Conservation (phyloP, 1,284 basidiomycete genomes). For the Albatrellus sp. region DNA sequence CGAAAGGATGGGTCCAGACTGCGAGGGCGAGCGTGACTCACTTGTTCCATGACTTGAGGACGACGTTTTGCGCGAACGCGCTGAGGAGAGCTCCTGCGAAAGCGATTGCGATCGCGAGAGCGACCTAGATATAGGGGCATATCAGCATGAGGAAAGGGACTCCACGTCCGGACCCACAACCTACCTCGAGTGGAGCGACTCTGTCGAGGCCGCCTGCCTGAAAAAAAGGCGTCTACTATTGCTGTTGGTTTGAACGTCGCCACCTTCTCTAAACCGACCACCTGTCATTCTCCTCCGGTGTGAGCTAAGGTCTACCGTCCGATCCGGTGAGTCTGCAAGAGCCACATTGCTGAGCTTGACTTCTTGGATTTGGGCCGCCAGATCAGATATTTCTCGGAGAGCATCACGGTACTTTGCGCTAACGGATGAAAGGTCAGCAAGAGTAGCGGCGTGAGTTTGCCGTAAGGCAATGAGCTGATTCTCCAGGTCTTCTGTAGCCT, state of each 20-base stretch:
- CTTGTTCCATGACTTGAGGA: constrained; percentile 59
- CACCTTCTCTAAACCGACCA: constrained; percentile 32
- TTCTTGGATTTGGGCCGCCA: constrained; percentile 76
- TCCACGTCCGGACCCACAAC: constrained; percentile 5
- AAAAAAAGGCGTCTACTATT: constrained; percentile 64
- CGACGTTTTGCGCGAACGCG: constrained; percentile 72
- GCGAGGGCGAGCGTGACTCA: constrained; percentile 36
- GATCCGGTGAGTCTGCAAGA: constrained; percentile 32
- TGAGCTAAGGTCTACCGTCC: constrained; percentile 28
- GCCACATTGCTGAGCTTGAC: constrained; percentile 41
- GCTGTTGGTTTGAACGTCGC: constrained; percentile 35
- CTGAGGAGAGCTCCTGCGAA: constrained; percentile 91
- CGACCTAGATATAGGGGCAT: constrained; percentile 36
- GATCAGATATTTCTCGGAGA: constrained; percentile 78
- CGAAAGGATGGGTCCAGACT: constrained; percentile 41
- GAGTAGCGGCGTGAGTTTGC: constrained; percentile 66
- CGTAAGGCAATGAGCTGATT: constrained; percentile 54
- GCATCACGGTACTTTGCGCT: constrained; percentile 80
- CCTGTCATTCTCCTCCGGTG: constrained; percentile 37
- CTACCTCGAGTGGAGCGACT: constrained; percentile 75
- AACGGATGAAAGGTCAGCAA: constrained; percentile 68
- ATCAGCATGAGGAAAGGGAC: no score
- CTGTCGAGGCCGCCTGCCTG: constrained; percentile 70
- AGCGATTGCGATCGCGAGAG: constrained; percentile 82
- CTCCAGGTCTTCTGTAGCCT: constrained; percentile 26